Evolutionary conservation across 768 basidiomycete genomes (phyloP), one percentile per base, ranked within the genome.

Genomic region (Tulasnella sp.): DNA sequence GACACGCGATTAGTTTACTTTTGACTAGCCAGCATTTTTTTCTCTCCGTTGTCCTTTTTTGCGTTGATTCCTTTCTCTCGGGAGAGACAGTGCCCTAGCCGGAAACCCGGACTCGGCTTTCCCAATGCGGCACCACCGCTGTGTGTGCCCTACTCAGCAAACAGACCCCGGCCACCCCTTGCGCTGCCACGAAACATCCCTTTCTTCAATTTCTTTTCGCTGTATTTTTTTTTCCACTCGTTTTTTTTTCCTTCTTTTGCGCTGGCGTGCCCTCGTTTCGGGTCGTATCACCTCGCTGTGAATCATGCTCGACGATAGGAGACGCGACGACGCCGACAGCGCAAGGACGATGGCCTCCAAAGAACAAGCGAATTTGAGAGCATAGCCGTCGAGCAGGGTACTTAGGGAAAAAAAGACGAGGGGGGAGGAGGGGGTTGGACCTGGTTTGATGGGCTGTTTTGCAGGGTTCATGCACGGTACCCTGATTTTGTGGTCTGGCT

Each of bases 81-180:
- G 64, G 34, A 69, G 64, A 69, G 64, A 69, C 64, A 69, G 64
- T 69, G 64, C 64, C 64, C 64, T 37, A 14, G 64, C 64, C 64
- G 64, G 64, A 69, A 28, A 69, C 24, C 64, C 64, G 64, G 64
- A 69, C 20, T 11, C 64, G 28, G 64, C 16, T 18, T 69, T 69
- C 64, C 64, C 28, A 69, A 69, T 69, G 64, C 64, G 64, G 64
- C 34, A 69, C 64, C 64, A 69, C 64, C 64, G 64, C 64, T 69
- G 64, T 69, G 64, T 69, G 54, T 54, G n/a, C 54, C 54, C 54
- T 54, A 54, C 54, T 54, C 54, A 54, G n/a, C 46, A 54, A 54
- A 24, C 22, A 24, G 22, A 54, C 54, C 54, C 54, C 54, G 54
- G 24, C 24, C 54, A 54, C 54, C n/a, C n/a, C 54, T 7, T 9